Conservation (phyloP, 108 stramenopile species). For the Chaetoceros tenuissimus region DNA sequence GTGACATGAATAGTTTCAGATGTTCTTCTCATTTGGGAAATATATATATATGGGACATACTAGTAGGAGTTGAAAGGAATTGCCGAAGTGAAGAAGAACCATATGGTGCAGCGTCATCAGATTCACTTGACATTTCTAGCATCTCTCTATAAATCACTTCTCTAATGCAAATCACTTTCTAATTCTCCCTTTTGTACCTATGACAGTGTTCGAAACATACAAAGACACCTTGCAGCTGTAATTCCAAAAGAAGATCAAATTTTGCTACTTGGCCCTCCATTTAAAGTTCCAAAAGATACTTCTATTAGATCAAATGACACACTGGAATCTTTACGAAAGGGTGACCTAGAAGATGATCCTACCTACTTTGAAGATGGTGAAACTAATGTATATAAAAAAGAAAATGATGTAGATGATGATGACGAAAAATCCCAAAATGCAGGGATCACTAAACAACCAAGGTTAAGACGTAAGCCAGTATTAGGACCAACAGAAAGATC, state of each 20-base stretch:
- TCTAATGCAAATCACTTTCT: not conserved
- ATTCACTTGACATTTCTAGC: slow-evolving; percentile 6
- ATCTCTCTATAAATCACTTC: slow-evolving; percentile 2
- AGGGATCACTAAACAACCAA: no score
- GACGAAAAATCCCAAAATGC: no score
- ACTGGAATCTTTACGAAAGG: slow-evolving; percentile 57
- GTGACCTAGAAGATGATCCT: slow-evolving; percentile 68
- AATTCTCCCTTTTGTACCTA: not conserved
- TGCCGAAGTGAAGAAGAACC: no score
- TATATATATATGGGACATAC: not conserved
- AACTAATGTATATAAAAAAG: not conserved
- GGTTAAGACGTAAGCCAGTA: slow-evolving; percentile 13
- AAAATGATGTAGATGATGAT: not conserved
- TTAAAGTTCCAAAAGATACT: slow-evolving; percentile 75
- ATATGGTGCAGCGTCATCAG: not conserved
- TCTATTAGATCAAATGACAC: slow-evolving; percentile 61
- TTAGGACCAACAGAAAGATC: slow-evolving; percentile 61
- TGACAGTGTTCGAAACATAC: slow-evolving; percentile 54
- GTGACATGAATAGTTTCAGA: not conserved
- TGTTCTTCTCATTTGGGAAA: not conserved
- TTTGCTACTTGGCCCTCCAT: slow-evolving; percentile 70
- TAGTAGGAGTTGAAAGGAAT: not conserved
- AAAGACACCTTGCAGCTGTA: slow-evolving; percentile 59
- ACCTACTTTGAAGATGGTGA: slow-evolving; percentile 2
- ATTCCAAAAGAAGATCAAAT: slow-evolving; percentile 70